Evolutionary conservation across 768 basidiomycete species (phyloP), one percentile per base, ranked within the genome.

Genomic region (Zangia roseola): DNA sequence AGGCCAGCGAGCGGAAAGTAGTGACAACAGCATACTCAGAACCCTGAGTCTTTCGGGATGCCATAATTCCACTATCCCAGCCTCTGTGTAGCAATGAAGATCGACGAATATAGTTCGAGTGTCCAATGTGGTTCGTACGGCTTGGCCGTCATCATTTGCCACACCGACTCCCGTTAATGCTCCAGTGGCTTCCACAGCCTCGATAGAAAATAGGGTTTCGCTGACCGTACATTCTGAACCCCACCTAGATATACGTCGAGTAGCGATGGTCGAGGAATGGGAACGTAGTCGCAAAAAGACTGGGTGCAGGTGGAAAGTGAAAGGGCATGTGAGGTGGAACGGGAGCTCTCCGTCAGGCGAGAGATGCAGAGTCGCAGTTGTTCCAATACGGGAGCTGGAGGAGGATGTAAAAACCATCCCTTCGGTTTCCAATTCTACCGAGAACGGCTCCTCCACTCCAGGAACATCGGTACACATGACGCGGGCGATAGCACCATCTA

Each of bases 31-130:
- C 40, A 76, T 72, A 17, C 74, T 72, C n/a, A 88, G 57, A 5
- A 77, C 72, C 31, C 74, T 71, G 49, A 87, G 66, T 28, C 81
- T 81, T 35, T 74, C 71, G 5, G 78, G 78, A 37, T 84, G 78
- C 84, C 85, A 89, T 6, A 90, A 67, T 58, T 90, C 82, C 42
- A 85, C 50, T 39, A 78, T 75, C n/a, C 86, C 63, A 8, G 75
- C 76, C 54, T 88, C 85, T 10, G 81, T 71, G 4, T 74, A 74
- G 33, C 75, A 64, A 46, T 75, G 73, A 17, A 82, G 57, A 39
- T 82, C 74, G 2, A 77, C 55, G 50, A 76, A 68, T 20, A 69
- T 47, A 0, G 83, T 77, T 5, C 66, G 64, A 24, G 70, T 52
- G 47, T 78, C 71, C 40, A 84, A 56, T 16, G 69, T 63, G 13